Conservation (phyloP, 1,284 basidiomycete species). For the Tilletia caries region DNA sequence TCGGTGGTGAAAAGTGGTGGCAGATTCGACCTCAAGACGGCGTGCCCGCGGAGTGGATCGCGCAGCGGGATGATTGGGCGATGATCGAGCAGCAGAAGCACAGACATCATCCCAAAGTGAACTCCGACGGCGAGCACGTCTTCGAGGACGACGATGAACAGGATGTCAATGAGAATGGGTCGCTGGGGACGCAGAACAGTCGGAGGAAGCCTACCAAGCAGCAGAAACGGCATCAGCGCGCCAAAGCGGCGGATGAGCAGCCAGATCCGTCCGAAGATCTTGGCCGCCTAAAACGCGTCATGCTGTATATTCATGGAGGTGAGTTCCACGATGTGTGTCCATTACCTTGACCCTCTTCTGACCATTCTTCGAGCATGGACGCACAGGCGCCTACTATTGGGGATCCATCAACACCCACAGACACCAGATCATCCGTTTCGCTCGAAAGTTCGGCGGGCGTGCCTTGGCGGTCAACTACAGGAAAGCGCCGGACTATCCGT, state of each 20-base stretch:
- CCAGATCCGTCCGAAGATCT: constrained; percentile 39
- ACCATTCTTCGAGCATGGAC: too few relatives aligned
- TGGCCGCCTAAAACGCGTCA: constrained; percentile 42
- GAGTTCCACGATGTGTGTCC: not conserved
- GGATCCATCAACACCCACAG: constrained; percentile 60
- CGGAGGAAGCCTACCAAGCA: constrained; percentile 29
- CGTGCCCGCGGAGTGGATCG: constrained; percentile 86
- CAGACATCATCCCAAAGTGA: not conserved
- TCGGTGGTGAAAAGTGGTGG: constrained; percentile 96
- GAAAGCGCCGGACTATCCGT: constrained; percentile 44
- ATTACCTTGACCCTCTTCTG: too few relatives aligned
- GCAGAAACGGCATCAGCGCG: constrained; percentile 55
- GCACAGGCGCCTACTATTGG: constrained; percentile 57
- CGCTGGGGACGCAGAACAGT: not conserved
- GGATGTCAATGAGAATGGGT: constrained; percentile 15
- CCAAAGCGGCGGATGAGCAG: constrained; percentile 34
- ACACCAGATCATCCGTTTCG: constrained; percentile 54
- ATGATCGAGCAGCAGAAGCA: constrained; percentile 26
- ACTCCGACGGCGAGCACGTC: constrained; percentile 10
- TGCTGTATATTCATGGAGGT: constrained; percentile 26
- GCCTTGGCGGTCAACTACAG: constrained; percentile 55
- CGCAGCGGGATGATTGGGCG: constrained; percentile 57
- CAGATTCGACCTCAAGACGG: constrained; percentile 62
- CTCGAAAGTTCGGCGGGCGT: constrained; percentile 55
- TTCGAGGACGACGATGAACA: constrained; percentile 20